Evolutionary conservation across 1,284 basidiomycete genomes (phyloP).

Genomic region (Ceratobasidium sp.): DNA sequence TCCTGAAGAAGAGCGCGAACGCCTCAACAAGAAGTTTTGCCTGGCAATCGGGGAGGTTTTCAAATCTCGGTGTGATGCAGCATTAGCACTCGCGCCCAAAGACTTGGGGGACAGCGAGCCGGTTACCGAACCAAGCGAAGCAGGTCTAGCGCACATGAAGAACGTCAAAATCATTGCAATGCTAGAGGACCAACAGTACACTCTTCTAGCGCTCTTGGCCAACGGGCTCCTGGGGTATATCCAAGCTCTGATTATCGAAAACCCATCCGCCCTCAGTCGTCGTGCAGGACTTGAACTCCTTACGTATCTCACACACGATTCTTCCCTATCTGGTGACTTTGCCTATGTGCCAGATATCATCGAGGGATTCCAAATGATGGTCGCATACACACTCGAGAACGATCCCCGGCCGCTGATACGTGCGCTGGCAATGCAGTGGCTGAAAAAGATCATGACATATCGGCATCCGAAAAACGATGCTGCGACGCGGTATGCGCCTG

Average conservation of each 20-base stretch:
- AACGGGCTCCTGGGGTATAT: conserved; percentile 13
- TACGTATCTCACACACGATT: neutral
- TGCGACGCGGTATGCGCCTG: neutral
- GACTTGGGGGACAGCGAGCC: neutral
- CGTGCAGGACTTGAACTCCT: conserved; percentile 29
- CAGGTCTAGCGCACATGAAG: conserved; percentile 24
- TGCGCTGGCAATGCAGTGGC: conserved; percentile 16
- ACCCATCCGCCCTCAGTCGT: conserved; percentile 16
- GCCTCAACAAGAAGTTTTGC: conserved; percentile 10
- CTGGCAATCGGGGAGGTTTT: neutral
- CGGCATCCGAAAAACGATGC: neutral
- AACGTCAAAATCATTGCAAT: conserved; percentile 10
- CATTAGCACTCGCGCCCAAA: conserved; percentile 9
- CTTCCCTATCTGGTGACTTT: conserved; percentile 8
- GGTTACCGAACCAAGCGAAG: conserved; percentile 16
- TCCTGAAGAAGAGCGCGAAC: conserved; percentile 4
- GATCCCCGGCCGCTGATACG: conserved; percentile 19
- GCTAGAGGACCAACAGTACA: conserved; percentile 26
- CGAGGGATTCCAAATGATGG: neutral
- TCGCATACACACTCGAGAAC: neutral
- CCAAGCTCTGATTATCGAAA: conserved; percentile 6
- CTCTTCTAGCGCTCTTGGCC: neutral
- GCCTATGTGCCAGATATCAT: conserved; percentile 18
- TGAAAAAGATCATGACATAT: conserved; percentile 4
- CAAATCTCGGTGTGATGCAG: conserved; percentile 6